These are phyloP conservation scores for Dactylellina sp. DNA, from an alignment of 2,329 filamentous ascomycete genomes.

Conservation along the genomic window DNA sequence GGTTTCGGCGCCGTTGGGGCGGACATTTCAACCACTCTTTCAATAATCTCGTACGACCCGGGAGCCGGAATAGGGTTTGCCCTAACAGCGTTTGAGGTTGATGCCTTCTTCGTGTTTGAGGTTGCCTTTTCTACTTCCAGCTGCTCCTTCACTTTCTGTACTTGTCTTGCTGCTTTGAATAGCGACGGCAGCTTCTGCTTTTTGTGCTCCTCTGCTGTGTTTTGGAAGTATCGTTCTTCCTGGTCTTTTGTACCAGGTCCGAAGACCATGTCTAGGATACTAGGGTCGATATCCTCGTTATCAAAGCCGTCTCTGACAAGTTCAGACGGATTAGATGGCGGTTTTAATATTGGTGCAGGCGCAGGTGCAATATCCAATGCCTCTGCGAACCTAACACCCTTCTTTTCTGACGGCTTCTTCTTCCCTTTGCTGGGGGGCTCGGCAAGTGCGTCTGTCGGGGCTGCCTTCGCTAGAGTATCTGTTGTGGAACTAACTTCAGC, in stretches of 20 bases:
- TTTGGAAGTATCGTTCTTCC: slow-evolving; percentile 49
- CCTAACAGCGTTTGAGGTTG: not conserved
- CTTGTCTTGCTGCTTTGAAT: slow-evolving; percentile 47
- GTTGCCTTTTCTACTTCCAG: slow-evolving; percentile 26
- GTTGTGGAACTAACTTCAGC: slow-evolving; percentile 22
- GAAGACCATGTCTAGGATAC: slow-evolving; percentile 52
- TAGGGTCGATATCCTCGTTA: slow-evolving; percentile 51
- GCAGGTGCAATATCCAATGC: slow-evolving; percentile 76
- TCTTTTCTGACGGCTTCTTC: slow-evolving; percentile 66
- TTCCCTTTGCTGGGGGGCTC: slow-evolving; percentile 49
- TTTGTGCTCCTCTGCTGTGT: slow-evolving; percentile 28
- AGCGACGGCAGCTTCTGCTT: slow-evolving; percentile 53
- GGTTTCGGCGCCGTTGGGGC: slow-evolving; percentile 30
- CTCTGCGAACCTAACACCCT: slow-evolving; percentile 84
- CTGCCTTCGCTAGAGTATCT: slow-evolving; percentile 12
- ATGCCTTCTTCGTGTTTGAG: not conserved
- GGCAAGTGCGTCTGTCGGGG: slow-evolving; percentile 55
- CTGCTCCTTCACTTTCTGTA: slow-evolving; percentile 48
- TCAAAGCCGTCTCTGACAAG: slow-evolving; percentile 52
- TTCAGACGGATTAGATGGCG: slow-evolving; percentile 38
- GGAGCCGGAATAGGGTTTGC: slow-evolving; percentile 6
- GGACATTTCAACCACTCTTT: slow-evolving; percentile 16
- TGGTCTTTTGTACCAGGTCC: slow-evolving; percentile 50
- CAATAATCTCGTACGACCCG: slow-evolving; percentile 48
- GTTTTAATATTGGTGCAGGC: slow-evolving; percentile 61